A percentile compares a stretch with the other conserved stretches of the same genome.
Evolutionary conservation across 139 green algal species (phyloP).

Genomic region (Chlamydomonas sp.): DNA sequence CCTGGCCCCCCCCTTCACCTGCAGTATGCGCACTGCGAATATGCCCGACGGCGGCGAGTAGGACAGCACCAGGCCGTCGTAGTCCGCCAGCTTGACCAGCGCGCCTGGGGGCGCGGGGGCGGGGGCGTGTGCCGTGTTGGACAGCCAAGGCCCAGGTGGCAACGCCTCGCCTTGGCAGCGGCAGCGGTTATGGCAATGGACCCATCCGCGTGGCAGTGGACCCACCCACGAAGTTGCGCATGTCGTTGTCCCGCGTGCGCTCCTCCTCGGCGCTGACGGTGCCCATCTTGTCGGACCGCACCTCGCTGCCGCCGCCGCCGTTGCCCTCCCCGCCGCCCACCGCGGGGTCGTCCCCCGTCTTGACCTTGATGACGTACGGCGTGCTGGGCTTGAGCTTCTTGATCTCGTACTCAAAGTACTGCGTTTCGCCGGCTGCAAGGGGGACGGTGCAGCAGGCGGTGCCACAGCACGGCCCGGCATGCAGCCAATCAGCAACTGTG

Average conservation of each 20-base stretch:
- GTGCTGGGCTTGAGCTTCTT: slow-evolving; percentile 40
- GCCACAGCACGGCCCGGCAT: no score
- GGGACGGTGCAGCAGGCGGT: no score
- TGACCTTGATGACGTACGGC: slow-evolving; percentile 39
- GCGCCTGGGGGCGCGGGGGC: slow-evolving; percentile 13
- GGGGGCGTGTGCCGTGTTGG: background rate
- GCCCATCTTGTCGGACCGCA: slow-evolving; percentile 24
- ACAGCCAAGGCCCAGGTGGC: background rate
- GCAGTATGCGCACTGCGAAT: slow-evolving; percentile 35
- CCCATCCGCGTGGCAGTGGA: background rate
- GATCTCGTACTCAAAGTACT: slow-evolving; percentile 45
- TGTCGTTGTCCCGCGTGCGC: slow-evolving; percentile 32
- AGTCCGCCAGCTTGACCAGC: slow-evolving; percentile 46
- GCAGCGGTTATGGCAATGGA: no score
- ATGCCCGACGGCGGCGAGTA: slow-evolving; percentile 17
- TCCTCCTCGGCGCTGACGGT: slow-evolving; percentile 31
- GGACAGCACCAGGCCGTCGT: slow-evolving; percentile 35
- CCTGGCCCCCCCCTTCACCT: background rate
- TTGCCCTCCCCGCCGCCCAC: no score
- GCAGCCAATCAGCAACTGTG: no score
- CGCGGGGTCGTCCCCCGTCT: slow-evolving; percentile 13
- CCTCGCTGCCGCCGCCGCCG: background rate
- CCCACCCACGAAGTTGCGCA: slow-evolving; percentile 38
- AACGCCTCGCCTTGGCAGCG: background rate
- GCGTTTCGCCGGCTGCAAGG: background rate